Evolutionary conservation across 139 green algal genomes (phyloP).

Genomic region (Chlorella sorokiniana): DNA sequence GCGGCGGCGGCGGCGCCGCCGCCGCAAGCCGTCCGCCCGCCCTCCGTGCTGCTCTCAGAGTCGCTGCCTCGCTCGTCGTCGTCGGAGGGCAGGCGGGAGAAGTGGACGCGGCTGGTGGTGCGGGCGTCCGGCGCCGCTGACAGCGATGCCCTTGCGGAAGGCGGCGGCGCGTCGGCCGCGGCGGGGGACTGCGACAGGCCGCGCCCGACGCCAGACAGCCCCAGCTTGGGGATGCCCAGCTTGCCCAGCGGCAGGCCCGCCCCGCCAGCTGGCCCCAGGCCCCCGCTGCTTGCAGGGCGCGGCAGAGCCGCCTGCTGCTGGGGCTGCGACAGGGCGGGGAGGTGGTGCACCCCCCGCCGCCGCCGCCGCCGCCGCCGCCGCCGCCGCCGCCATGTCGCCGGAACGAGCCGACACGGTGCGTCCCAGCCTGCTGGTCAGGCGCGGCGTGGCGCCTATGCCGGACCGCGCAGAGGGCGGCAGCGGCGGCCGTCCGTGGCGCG

Average conservation of each 20-base stretch:
- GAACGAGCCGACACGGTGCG: constrained; percentile 4
- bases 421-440: constrained; percentile 23
- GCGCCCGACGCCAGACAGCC: not conserved
- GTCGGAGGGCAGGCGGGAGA: not conserved
- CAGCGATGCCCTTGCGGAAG: not conserved
- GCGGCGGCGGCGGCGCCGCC: not conserved
- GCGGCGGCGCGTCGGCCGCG: no score
- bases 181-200: constrained; percentile 2
- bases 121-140: not conserved
- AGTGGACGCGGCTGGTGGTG: constrained; percentile 7
- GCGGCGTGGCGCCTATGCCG: constrained; percentile 13
- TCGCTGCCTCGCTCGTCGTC: not conserved
- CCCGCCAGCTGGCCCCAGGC: no score
- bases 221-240: constrained; percentile 29
- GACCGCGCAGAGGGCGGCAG: constrained; percentile 31
- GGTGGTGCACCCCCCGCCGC: not conserved
- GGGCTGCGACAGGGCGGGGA: no score
- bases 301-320: not conserved
- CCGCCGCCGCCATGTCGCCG: not conserved
- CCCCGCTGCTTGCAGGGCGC: no score
- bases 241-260: no score
- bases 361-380: not conserved
- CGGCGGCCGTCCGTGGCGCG: constrained; percentile 21
- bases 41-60: constrained; percentile 16
- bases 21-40: not conserved